Conservation (phyloP, 495 filamentous ascomycete species). For the Podospora bellae-mahoneyi region DNA sequence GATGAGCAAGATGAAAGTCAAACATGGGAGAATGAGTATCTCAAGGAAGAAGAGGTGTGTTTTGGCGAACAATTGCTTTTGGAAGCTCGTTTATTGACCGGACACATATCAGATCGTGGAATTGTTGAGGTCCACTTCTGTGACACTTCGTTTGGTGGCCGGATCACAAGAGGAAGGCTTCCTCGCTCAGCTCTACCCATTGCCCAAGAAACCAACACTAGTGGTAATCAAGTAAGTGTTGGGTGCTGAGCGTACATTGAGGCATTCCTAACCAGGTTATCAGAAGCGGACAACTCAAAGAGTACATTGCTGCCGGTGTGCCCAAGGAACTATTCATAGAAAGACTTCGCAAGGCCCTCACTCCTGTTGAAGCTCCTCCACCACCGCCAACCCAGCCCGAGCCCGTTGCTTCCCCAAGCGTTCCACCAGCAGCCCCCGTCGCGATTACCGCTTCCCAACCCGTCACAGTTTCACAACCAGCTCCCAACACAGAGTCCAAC, state of each 20-base stretch:
- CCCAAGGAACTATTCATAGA: slow-evolving; percentile 55
- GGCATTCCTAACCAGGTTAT: neutral
- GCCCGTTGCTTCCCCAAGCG: neutral
- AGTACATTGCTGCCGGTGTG: slow-evolving; percentile 60
- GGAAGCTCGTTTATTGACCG: neutral
- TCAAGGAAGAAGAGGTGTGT: slow-evolving; percentile 57
- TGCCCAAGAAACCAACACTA: slow-evolving; percentile 68
- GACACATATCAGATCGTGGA: slow-evolving; percentile 35
- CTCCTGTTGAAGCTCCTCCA: slow-evolving; percentile 4
- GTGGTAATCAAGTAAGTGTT: slow-evolving; percentile 67
- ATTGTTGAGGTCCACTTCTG: slow-evolving; percentile 54
- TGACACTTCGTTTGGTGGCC: slow-evolving; percentile 64
- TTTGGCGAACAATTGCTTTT: neutral
- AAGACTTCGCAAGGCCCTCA: slow-evolving; percentile 45
- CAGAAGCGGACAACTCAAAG: slow-evolving; percentile 59
- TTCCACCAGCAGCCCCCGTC: neutral
- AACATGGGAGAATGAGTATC: slow-evolving; percentile 73
- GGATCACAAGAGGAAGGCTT: slow-evolving; percentile 77
- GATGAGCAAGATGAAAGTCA: slow-evolving; percentile 64
- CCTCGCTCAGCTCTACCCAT: slow-evolving; percentile 73
- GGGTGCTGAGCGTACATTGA: neutral
- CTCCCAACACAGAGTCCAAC: neutral
- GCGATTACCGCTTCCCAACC: slow-evolving; percentile 5
- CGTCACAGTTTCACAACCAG: neutral
- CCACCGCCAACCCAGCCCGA: neutral